These are phyloP conservation scores for Pleurotus tuoliensis DNA, from an alignment of 768 basidiomycete species.

Conservation along the genomic window DNA sequence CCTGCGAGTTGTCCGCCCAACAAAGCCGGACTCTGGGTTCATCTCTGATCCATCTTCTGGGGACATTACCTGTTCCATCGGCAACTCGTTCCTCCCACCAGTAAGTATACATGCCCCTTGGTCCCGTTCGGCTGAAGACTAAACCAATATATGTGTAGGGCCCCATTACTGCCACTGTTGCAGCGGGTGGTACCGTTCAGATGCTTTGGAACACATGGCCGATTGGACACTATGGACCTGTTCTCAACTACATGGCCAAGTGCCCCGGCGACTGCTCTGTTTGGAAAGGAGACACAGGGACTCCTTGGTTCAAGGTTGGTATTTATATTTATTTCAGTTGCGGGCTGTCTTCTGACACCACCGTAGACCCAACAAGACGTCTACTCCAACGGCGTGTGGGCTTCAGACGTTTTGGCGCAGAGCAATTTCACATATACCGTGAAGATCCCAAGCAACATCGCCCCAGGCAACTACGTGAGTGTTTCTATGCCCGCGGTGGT, in stretches of 20 bases:
- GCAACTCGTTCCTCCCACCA: conserved; percentile 31
- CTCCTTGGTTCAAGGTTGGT: conserved; percentile 36
- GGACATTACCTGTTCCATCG: conserved; percentile 35
- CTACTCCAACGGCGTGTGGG: conserved; percentile 32
- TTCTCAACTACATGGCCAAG: conserved; percentile 36
- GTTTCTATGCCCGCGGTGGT: not conserved
- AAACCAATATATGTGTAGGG: conserved; percentile 18
- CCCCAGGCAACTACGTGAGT: conserved; percentile 32
- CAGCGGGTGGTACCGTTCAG: conserved; percentile 30
- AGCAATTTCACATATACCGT: conserved; percentile 29
- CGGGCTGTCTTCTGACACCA: not conserved
- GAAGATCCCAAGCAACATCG: conserved; percentile 34
- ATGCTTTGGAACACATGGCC: conserved; percentile 39
- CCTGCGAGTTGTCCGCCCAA: conserved; percentile 29
- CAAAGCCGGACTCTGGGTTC: conserved; percentile 32
- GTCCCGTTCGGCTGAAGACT: not conserved
- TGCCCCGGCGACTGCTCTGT: conserved; percentile 31
- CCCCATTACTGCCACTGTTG: conserved; percentile 29
- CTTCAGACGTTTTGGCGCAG: conserved; percentile 32
- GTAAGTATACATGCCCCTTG: conserved; percentile 13
- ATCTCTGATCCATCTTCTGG: conserved; percentile 25
- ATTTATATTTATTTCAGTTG: not conserved
- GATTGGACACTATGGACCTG: conserved; percentile 33
- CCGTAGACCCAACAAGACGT: conserved; percentile 32
- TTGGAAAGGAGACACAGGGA: conserved; percentile 31